Percentiles rank a stretch among this genome's conserved stretches.
phyloP scores from a whole-genome alignment of 2,329 filamentous ascomycete genomes.

The Monascus ruber region DNA sequence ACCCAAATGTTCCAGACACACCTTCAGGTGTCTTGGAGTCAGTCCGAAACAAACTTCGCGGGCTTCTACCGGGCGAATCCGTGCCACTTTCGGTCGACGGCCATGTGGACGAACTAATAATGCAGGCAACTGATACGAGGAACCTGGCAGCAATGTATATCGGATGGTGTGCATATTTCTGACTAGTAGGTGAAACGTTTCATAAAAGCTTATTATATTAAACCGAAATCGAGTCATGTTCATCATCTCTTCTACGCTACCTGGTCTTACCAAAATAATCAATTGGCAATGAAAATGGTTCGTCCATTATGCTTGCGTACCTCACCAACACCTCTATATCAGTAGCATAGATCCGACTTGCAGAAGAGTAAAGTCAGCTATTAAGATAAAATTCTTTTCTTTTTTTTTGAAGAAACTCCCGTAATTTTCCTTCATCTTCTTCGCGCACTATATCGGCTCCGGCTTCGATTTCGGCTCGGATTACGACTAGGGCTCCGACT shows the following conservation, averaged over 20 bases:
- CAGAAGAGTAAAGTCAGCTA: no score
- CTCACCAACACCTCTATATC: no score
- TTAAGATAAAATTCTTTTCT: no score
- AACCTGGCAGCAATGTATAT: slow-evolving; percentile 94
- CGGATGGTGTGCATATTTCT: slow-evolving; percentile 72
- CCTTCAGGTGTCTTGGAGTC: slow-evolving; percentile 76
- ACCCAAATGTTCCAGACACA: slow-evolving; percentile 48
- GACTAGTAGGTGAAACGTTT: slow-evolving; percentile 2
- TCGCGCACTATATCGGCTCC: slow-evolving; percentile 16
- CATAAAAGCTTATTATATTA: neutral
- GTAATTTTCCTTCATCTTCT: slow-evolving; percentile 7
- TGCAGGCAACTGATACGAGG: slow-evolving; percentile 66
- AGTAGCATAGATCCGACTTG: no score
- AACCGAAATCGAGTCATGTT: no score
- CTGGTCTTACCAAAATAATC: no score
- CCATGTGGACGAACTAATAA: slow-evolving; percentile 90
- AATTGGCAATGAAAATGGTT: no score
- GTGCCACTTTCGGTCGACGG: slow-evolving; percentile 92
- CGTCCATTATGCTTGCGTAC: no score
- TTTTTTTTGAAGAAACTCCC: no score
- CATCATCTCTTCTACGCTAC: no score
- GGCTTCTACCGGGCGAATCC: slow-evolving; percentile 72
- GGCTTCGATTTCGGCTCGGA: slow-evolving; percentile 33
- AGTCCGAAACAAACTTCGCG: slow-evolving; percentile 76
- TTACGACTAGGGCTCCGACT: slow-evolving; percentile 32